A percentile compares a stretch with the other conserved stretches of the same genome.
phyloP scores from a whole-genome alignment of 176 grass and related monocot species.

The Dactylis glomerata region DNA sequence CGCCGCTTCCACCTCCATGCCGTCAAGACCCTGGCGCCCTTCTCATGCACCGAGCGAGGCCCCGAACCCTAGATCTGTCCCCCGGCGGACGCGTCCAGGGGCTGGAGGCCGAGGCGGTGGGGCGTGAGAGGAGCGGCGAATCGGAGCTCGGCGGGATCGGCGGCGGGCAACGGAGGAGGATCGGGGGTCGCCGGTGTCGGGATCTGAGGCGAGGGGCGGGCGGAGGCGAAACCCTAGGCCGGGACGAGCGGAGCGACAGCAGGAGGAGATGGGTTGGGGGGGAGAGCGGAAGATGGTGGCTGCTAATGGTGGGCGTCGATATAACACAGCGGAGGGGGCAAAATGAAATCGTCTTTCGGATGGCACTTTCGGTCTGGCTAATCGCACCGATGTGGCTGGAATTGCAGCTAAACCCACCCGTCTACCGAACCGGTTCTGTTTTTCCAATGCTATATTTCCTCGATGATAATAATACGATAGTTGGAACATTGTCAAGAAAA shows the following conservation, averaged over 20 bases:
- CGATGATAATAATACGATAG: too few species aligned
- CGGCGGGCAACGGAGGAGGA: slow-evolving; percentile 16
- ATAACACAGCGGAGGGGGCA: slow-evolving; percentile 47
- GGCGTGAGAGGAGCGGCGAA: slow-evolving; percentile 2
- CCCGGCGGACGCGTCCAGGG: slow-evolving; percentile 7
- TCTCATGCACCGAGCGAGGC: slow-evolving; percentile 62
- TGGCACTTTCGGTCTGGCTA: slow-evolving; percentile 28
- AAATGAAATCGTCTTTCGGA: slow-evolving; percentile 50
- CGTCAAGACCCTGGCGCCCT: slow-evolving; percentile 35
- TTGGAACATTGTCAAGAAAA: too few species aligned
- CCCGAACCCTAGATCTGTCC: slow-evolving; percentile 53
- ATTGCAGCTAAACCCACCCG: slow-evolving; percentile 5
- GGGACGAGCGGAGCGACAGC: not conserved
- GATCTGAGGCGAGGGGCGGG: slow-evolving; percentile 28
- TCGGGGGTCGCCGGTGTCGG: slow-evolving; percentile 26
- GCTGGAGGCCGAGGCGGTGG: slow-evolving; percentile 14
- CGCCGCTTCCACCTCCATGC: slow-evolving; percentile 74
- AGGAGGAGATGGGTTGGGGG: not conserved
- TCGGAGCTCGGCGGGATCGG: slow-evolving; percentile 26
- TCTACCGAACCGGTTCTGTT: not conserved
- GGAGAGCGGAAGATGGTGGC: slow-evolving; percentile 26
- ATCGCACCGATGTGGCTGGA: not conserved
- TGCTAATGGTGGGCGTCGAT: slow-evolving; percentile 45
- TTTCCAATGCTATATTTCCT: not conserved
- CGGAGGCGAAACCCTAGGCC: slow-evolving; percentile 42